Base-by-base conservation (phyloP, 176 grass and related monocot species). In the Saccharum officinarum region DNA sequence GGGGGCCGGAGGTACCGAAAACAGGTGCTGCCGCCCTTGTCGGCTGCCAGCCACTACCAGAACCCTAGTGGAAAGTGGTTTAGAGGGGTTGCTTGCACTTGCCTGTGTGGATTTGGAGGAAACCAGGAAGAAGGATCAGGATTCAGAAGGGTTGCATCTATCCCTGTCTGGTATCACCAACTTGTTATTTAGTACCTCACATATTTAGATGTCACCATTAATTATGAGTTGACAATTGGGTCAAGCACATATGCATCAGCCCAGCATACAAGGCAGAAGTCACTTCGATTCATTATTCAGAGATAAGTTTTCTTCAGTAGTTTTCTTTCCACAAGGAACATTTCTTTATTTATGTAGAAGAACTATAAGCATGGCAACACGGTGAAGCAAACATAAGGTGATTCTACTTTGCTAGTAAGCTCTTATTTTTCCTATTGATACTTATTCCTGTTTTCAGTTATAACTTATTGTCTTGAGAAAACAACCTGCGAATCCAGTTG, bases 151-250 rank as follows among this genome's bases (percentile, higher is more conserved):
- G 44, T 45, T 68, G 30, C 80, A 77, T 67, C 38, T 63, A 15
- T 87, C 75, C 3, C 31, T 60, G 47, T 87, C 75, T 0, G 34
- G 83, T 36, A 57, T 34, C 42, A 70, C 30, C 80, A 80, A 80
- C 40, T 84, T 84, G 69, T n/a, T 54, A 74, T 50, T 69, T 38
- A 75, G 38, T 46, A 78, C 67, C 46, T 83, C 46, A 68, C 75
- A 14, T 61, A 70, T 70, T 46, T 54, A 37, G 40, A 63, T 76
- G 67, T 82, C 36, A 41, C 15, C 40, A 54, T 70, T 80, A 91
- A 84, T 83, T 84, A 76, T 26, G 75, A 50, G 81, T 84, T 91
- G 89, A 91, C 85, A 76, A 25, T 55, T 1, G 62, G 28, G 85
- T 81, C 76, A 64, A 76, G 80, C 30, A 44, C 79, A 49, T 62